Percentiles rank a stretch among this genome's conserved stretches.
Evolutionary conservation across 2,329 filamentous ascomycete species (phyloP).

Genomic region (Lachnellula suecica): DNA sequence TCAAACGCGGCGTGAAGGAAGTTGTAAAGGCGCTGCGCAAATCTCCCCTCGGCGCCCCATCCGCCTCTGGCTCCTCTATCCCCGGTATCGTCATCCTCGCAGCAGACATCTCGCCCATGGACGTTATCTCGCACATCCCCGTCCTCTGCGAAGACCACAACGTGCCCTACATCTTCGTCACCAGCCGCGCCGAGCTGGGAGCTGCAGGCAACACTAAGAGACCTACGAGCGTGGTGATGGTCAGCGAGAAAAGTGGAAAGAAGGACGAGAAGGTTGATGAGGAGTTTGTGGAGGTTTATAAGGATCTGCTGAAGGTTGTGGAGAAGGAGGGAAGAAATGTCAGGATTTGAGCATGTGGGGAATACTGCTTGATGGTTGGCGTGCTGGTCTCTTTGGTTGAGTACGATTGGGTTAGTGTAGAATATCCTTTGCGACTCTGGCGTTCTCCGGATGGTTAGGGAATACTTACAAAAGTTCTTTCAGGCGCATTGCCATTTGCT

Average conservation of each 20-base stretch:
- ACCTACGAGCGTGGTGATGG: slow-evolving; percentile 95
- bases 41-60: slow-evolving; percentile 69
- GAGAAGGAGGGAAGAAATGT: slow-evolving; percentile 62
- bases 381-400: slow-evolving; percentile 1
- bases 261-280: slow-evolving; percentile 49
- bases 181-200: slow-evolving; percentile 88
- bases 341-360: slow-evolving; percentile 25
- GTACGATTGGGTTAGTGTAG: slow-evolving; percentile 6
- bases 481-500: neutral
- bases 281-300: slow-evolving; percentile 63
- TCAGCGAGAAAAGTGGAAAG: slow-evolving; percentile 54
- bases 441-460: no score
- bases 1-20: slow-evolving; percentile 98
- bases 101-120: slow-evolving; percentile 96
- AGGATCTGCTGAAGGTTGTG: slow-evolving; percentile 63
- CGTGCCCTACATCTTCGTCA: slow-evolving; percentile 94
- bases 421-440: slow-evolving; percentile 8
- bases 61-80: slow-evolving; percentile 45
- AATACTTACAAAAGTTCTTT: slow-evolving; percentile 6
- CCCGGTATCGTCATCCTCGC: slow-evolving; percentile 86
- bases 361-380: neutral
- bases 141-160: slow-evolving; percentile 98
- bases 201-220: slow-evolving; percentile 93
- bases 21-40: slow-evolving; percentile 98
- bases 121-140: slow-evolving; percentile 97